phyloP scores from a whole-genome alignment of 2,329 filamentous ascomycete genomes.

The Thelonectria discophora region DNA sequence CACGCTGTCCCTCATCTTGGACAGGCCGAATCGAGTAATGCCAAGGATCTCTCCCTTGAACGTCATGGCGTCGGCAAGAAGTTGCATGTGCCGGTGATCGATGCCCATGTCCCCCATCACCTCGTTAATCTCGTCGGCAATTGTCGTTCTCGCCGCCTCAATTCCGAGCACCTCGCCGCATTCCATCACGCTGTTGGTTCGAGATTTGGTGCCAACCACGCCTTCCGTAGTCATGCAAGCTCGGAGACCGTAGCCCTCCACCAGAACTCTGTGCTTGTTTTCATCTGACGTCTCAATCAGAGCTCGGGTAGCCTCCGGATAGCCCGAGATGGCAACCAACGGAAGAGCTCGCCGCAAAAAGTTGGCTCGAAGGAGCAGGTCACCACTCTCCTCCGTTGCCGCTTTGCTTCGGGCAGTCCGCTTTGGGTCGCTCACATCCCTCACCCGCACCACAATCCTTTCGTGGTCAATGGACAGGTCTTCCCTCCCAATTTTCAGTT shows the following conservation, averaged over 20 bases:
- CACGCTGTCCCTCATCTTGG: conserved; percentile 95
- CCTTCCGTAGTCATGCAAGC: conserved; percentile 94
- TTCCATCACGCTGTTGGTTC: conserved; percentile 91
- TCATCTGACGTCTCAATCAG: conserved; percentile 85
- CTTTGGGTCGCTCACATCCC: conserved; percentile 63
- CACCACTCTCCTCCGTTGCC: conserved; percentile 52
- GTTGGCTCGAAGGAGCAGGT: conserved; percentile 80
- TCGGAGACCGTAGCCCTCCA: conserved; percentile 92
- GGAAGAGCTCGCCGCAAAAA: conserved; percentile 85
- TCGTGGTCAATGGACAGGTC: conserved; percentile 70
- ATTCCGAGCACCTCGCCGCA: conserved; percentile 88
- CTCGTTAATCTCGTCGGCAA: conserved; percentile 84
- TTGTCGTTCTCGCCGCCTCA: conserved; percentile 89
- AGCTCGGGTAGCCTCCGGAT: conserved; percentile 83
- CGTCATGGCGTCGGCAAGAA: conserved; percentile 98
- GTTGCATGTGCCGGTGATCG: conserved; percentile 96
- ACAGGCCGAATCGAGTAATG: conserved; percentile 94
- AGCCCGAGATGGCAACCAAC: conserved; percentile 86
- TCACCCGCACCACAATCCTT: conserved; percentile 78
- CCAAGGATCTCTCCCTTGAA: conserved; percentile 97
- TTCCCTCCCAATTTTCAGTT: conserved; percentile 76
- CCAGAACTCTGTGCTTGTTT: conserved; percentile 76
- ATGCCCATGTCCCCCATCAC: conserved; percentile 97
- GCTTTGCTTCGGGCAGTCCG: conserved; percentile 57
- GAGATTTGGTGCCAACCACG: conserved; percentile 78